Conservation (phyloP, 257 asterid species). For the Dorcoceras hygrometricum region DNA sequence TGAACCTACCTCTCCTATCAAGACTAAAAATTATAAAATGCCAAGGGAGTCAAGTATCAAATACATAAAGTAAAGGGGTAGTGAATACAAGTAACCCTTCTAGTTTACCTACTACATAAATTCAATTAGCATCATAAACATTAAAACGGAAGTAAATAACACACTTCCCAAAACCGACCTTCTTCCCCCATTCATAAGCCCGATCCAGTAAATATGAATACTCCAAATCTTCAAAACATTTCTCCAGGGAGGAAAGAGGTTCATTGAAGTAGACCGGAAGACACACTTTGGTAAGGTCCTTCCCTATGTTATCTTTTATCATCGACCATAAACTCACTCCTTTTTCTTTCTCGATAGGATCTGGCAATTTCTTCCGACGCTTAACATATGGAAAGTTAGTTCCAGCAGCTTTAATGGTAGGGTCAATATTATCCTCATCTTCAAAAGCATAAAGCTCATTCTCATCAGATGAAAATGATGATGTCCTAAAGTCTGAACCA, state of each 20-base stretch:
- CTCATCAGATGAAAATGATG: slow-evolving; percentile 75
- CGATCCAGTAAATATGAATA: slow-evolving; percentile 90
- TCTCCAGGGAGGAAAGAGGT: slow-evolving; percentile 93
- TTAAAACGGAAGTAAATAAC: background rate
- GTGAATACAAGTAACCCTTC: too few relatives aligned
- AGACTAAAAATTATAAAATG: too few relatives aligned
- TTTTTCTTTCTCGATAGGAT: slow-evolving; percentile 86
- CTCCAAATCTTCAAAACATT: slow-evolving; percentile 91
- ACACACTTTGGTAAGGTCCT: slow-evolving; percentile 95
- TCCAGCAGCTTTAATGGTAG: slow-evolving; percentile 61
- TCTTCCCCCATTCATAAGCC: slow-evolving; percentile 86
- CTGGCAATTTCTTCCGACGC: slow-evolving; percentile 88
- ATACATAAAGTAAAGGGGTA: too few relatives aligned
- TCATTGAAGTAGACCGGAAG: slow-evolving; percentile 98
- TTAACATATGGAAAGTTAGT: slow-evolving; percentile 67
- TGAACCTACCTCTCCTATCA: too few relatives aligned
- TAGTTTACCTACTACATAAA: slow-evolving; percentile 8
- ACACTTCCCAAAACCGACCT: slow-evolving; percentile 37
- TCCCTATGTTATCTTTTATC: slow-evolving; percentile 96
- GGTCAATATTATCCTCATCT: slow-evolving; percentile 65
- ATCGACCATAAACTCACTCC: slow-evolving; percentile 99
- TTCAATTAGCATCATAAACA: background rate
- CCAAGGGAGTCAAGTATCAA: too few relatives aligned
- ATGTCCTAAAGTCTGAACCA: slow-evolving; percentile 67
- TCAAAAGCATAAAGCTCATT: slow-evolving; percentile 52